Evolutionary conservation across 225 moss, liverwort and hornwort genomes (phyloP), one percentile per base, ranked within the genome.

Genomic region (Bryum argenteum): DNA sequence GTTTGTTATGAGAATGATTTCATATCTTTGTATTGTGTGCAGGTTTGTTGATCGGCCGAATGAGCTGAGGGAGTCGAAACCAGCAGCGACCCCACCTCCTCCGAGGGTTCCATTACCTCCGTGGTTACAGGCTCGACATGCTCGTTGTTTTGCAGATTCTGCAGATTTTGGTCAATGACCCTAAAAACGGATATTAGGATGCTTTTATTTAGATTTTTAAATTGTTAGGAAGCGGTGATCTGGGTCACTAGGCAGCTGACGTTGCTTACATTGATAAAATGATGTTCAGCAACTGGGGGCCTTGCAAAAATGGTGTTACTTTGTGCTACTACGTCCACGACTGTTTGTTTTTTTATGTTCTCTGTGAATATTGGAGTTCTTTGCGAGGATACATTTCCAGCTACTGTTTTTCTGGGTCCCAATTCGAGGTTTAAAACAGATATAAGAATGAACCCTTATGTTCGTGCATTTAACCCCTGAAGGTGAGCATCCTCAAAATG

Each of bases 11-110:
- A 33, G 33, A 33, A 33, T 33, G 33, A 26, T 26, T 26, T 26
- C 4, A 26, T 26, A 26, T 4, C 26, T 26, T 33, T 33, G 33
- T 6, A 33, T 33, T 6, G 0, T n/a, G 20, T 75, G 71, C 91
- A 98, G 97, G 83, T 94, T 98, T 88, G 90, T 98, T 65, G 94
- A 98, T 84, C 88, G 97, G 18, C 94, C 90, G 1, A 98, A 98
- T 69, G 94, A 98, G 59, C 73, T 98, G 41, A 80, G 97, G 67
- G 97, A 94, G 63, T 90, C 88, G 19, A 98, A 86, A 71, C 94
- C 97, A 54, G 79, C 92, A 45, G 71, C 37, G 40, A 83, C 86
- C 17, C 94, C 94, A 20, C 90, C 94, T 18, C 83, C 92, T 62
- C 89, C 78, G 38, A 77, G 89, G 58, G 82, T 81, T 69, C 90